phyloP scores from a whole-genome alignment of 345 rosid genomes.

The Stellera chamaejasme region DNA sequence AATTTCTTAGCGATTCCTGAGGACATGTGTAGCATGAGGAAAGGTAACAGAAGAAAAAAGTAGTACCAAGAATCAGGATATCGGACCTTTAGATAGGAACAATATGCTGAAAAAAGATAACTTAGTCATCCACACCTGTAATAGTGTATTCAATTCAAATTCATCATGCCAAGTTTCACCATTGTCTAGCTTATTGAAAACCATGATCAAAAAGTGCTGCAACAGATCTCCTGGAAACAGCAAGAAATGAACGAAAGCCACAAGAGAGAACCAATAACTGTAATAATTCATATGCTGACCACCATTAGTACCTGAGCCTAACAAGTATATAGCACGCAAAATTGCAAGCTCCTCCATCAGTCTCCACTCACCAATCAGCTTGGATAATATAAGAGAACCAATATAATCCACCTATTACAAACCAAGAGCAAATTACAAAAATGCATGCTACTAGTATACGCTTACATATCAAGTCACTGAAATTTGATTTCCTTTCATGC shows the following conservation, averaged over 20 bases:
- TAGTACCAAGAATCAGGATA: conserved; percentile 2
- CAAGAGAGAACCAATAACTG: conserved; percentile 12
- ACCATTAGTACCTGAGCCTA: conserved; percentile 73
- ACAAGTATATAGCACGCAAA: conserved; percentile 87
- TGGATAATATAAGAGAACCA: conserved; percentile 68
- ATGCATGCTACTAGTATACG: too few species aligned
- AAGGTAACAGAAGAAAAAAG: conserved; percentile 9
- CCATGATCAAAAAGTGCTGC: conserved; percentile 82
- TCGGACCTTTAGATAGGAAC: conserved; percentile 1
- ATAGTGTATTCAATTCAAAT: conserved; percentile 77
- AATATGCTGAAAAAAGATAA: conserved; percentile 4
- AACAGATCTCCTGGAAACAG: conserved; percentile 74
- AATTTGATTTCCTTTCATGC: too few species aligned
- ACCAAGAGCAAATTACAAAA: background rate
- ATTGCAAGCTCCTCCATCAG: conserved; percentile 97
- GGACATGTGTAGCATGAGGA: conserved; percentile 5
- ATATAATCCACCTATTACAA: conserved; percentile 63
- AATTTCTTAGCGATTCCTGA: conserved; percentile 93
- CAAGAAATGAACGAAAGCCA: conserved; percentile 12
- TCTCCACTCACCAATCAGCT: conserved; percentile 90
- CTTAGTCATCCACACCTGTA: conserved; percentile 55
- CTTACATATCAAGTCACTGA: too few species aligned
- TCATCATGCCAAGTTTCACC: conserved; percentile 94
- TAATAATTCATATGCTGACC: background rate
- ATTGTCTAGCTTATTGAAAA: conserved; percentile 71